Percentiles rank a stretch among this genome's conserved stretches.
These are phyloP conservation scores for Eucalyptus cloeziana DNA, from an alignment of 345 rosid species.

Conservation along the genomic window DNA sequence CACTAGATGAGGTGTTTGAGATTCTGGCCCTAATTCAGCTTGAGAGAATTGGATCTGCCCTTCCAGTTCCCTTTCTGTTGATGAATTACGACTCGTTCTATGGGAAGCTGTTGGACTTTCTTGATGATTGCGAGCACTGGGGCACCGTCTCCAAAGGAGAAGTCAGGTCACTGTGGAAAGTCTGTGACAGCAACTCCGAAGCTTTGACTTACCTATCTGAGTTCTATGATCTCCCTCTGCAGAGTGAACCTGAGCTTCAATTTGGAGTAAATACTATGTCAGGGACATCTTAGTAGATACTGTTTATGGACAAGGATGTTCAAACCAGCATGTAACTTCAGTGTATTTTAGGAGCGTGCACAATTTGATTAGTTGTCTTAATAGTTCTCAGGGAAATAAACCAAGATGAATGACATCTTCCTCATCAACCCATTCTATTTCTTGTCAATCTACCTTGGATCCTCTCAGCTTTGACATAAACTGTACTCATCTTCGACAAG, in stretches of 20 bases:
- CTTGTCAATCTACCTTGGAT: not conserved
- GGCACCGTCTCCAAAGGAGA: slow-evolving; percentile 74
- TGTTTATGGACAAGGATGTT: not conserved
- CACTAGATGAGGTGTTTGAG: slow-evolving; percentile 86
- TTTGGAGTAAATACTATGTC: not conserved
- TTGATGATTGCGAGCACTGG: slow-evolving; percentile 58
- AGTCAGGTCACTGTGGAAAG: slow-evolving; percentile 67
- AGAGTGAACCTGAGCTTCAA: not conserved
- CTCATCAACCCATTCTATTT: not conserved
- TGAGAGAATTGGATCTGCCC: slow-evolving; percentile 59
- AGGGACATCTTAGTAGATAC: not conserved
- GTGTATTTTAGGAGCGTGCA: not conserved
- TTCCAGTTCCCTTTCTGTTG: slow-evolving; percentile 74
- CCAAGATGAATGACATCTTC: not conserved
- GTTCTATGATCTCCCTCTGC: slow-evolving; percentile 37
- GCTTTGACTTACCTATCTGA: slow-evolving; percentile 61
- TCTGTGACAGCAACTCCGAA: slow-evolving; percentile 59
- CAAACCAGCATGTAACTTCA: not conserved
- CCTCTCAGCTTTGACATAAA: not conserved
- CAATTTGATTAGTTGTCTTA: not conserved
- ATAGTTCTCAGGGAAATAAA: not conserved
- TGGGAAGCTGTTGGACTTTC: slow-evolving; percentile 62
- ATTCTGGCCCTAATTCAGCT: slow-evolving; percentile 76
- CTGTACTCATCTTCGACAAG: not conserved
- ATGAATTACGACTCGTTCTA: slow-evolving; percentile 85